Percentiles rank a stretch among this genome's conserved stretches.
These are phyloP conservation scores for Gastrodia elata DNA, from an alignment of 106 monocot species.

Conservation along the genomic window DNA sequence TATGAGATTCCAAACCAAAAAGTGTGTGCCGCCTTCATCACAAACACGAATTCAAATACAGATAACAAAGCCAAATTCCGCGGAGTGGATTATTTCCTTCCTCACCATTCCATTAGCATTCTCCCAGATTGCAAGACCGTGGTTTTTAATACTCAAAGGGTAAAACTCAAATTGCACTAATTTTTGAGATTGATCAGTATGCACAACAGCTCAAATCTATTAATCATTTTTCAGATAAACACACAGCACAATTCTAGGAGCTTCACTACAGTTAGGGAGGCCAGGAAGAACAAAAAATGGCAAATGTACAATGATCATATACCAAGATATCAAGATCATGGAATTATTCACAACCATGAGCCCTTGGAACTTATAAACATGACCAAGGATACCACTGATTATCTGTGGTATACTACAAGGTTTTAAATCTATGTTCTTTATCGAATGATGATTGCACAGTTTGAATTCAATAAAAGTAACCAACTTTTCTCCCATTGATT, in stretches of 20 bases:
- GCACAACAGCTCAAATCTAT: not conserved
- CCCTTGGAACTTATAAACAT: constrained; percentile 48
- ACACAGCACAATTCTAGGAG: constrained; percentile 72
- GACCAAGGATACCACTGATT: constrained; percentile 73
- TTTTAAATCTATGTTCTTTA: constrained; percentile 4
- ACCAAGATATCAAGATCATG: constrained; percentile 14
- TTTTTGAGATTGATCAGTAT: not conserved
- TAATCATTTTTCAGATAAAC: constrained; percentile 32
- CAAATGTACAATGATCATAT: constrained; percentile 52
- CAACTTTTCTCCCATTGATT: not conserved
- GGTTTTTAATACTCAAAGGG: constrained; percentile 72
- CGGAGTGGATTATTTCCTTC: constrained; percentile 49
- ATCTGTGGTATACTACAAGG: constrained; percentile 77
- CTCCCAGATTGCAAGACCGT: constrained; percentile 88
- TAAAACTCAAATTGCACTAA: constrained; percentile 2
- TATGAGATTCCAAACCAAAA: constrained; percentile 34
- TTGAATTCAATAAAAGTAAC: not conserved
- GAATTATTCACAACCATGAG: constrained; percentile 2
- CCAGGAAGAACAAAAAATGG: constrained; percentile 38
- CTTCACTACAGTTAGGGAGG: constrained; percentile 33
- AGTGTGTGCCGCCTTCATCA: constrained; percentile 68
- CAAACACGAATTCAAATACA: constrained; percentile 34
- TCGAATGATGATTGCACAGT: not conserved
- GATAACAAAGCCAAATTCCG: constrained; percentile 50
- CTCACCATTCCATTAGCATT: constrained; percentile 71